Evolutionary conservation across 116 monocot genomes (phyloP).

Genomic region (Papilionanthe hybrid): DNA sequence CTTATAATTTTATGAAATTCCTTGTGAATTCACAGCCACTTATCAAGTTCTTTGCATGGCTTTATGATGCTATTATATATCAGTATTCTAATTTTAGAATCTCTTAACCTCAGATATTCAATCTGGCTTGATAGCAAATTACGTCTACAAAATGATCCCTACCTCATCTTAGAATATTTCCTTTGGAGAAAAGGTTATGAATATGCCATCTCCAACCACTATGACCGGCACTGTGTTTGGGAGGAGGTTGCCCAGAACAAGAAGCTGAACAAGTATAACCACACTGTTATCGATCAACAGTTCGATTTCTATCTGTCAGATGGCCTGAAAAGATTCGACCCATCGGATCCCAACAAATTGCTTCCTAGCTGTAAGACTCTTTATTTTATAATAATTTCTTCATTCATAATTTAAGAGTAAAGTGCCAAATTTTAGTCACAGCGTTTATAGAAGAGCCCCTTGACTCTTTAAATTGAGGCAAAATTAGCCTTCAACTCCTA

Average conservation of each 20-base stretch:
- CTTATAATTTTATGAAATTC: not conserved
- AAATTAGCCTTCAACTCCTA: too few relatives aligned
- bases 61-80: not conserved
- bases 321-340: constrained; percentile 71
- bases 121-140: constrained; percentile 97
- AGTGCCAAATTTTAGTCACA: too few relatives aligned
- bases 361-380: constrained; percentile 72
- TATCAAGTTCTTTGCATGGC: not conserved
- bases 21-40: too few relatives aligned
- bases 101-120: constrained; percentile 56
- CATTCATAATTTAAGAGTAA: not conserved
- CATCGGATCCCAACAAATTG: constrained; percentile 59
- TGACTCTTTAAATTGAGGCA: too few relatives aligned
- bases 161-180: constrained; percentile 88
- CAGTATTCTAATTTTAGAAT: not conserved
- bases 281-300: constrained; percentile 83
- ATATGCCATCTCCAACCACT: constrained; percentile 98
- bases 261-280: constrained; percentile 95
- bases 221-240: constrained; percentile 96
- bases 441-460: too few relatives aligned
- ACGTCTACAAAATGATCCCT: constrained; percentile 82
- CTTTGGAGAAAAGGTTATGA: constrained; percentile 88
- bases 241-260: constrained; percentile 97
- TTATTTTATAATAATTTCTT: not conserved
- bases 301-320: constrained; percentile 80